Evolutionary conservation across 2,329 filamentous ascomycete species (phyloP), one percentile per base, ranked within the genome.

Genomic region (Sarocladiaceae sp.): DNA sequence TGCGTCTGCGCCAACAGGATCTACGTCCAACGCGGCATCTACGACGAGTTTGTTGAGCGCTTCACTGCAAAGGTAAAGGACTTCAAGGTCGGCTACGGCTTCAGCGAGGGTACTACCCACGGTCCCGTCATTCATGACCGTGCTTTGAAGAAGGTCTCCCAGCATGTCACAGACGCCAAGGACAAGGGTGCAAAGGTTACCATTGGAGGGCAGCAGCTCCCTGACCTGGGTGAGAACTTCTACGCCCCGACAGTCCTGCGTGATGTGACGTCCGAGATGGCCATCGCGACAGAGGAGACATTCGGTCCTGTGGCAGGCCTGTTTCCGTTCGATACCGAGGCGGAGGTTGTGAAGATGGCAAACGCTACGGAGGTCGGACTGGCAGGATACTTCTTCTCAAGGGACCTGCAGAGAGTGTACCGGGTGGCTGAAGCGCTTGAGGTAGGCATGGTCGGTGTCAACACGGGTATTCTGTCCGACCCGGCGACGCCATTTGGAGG

Each of bases 251-350:
- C 93, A 0, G 85, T 97, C 33, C 80, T 98, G 48, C 83, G 85
- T 9, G 86, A 85, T 50, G 91, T 95, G 83, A 95, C 74, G 10
- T 71, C 75, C 47, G 81, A 90, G 33, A 97, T 97, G 93, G 74
- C 78, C 48, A 76, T 97, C 53, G 83, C 87, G 4, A 71, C 71
- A 2, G 91, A 97, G 65, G 93, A 98, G 72, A 98, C 91, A 0
- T 98, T 98, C 60, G 93, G 93, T 0, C 93, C 93, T 3, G 85
- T 97, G 0, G 91, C 90, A 0, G 91, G 86, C 1, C 66, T 97
- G 12, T 96, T 96, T 71, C 76, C 82, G 40, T 98, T 97, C 59
- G 78, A 87, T 37, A 88, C 83, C 0, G 93, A 97, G 66, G 82
- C 85, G 44, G 90, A 97, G 57, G 93, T 95, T 4, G 80, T 97